A percentile compares a stretch with the other conserved stretches of the same genome.
phyloP scores from a whole-genome alignment of 345 rosid genomes.

The Trapa incisa region DNA sequence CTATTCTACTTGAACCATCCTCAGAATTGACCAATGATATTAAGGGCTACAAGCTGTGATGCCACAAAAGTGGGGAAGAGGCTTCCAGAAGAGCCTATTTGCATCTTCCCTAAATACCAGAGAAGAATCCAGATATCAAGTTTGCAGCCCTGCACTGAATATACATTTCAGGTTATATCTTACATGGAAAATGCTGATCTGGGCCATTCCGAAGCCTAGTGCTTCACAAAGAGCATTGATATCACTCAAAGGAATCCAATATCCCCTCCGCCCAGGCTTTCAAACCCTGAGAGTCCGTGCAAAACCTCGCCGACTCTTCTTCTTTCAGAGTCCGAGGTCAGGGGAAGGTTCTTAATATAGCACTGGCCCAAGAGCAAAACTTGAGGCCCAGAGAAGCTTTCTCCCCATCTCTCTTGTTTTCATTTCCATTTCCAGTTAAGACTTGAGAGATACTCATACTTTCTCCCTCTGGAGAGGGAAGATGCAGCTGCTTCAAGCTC shows the following conservation, averaged over 20 bases:
- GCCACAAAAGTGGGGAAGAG: slow-evolving; percentile 59
- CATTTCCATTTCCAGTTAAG: background rate
- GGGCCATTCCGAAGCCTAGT: slow-evolving; percentile 65
- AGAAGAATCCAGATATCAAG: slow-evolving; percentile 33
- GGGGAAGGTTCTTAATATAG: slow-evolving; percentile 50
- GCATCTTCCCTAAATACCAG: slow-evolving; percentile 53
- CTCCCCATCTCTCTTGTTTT: background rate
- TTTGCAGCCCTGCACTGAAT: slow-evolving; percentile 80
- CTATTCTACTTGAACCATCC: slow-evolving; percentile 60
- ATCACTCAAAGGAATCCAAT: no score
- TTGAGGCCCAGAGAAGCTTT: slow-evolving; percentile 5
- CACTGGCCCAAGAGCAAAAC: slow-evolving; percentile 58
- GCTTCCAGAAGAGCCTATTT: slow-evolving; percentile 39
- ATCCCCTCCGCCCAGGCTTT: background rate
- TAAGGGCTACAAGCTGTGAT: slow-evolving; percentile 91
- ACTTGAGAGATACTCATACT: background rate
- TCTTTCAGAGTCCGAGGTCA: slow-evolving; percentile 68
- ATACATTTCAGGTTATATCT: slow-evolving; percentile 50
- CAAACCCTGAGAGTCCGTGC: slow-evolving; percentile 19
- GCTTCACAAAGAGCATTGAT: slow-evolving; percentile 8
- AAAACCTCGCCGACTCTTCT: slow-evolving; percentile 26
- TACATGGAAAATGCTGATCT: slow-evolving; percentile 39
- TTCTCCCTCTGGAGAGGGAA: background rate
- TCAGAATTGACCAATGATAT: slow-evolving; percentile 28
- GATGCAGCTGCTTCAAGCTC: slow-evolving; percentile 9